A percentile compares a stretch with the other conserved stretches of the same genome.
Conservation (phyloP, 306 rosid species). For the Begonia peltatifolia region DNA sequence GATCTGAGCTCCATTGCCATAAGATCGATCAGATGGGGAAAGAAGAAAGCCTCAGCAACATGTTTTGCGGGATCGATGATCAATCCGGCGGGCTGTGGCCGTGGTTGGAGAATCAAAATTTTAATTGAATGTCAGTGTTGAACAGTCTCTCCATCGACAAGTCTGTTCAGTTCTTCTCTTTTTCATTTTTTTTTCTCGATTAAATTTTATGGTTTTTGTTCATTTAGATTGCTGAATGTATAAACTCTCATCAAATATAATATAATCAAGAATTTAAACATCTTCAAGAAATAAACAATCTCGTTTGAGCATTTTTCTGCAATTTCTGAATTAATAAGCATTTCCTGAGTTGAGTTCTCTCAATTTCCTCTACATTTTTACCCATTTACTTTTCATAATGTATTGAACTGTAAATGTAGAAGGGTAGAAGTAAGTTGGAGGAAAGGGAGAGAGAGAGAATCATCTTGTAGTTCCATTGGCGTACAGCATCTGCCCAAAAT, state of each 20-base stretch:
- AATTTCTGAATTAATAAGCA: too few species aligned
- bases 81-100: slow-evolving; percentile 97
- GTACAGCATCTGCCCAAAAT: background rate
- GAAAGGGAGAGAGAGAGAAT: background rate
- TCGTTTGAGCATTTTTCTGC: too few species aligned
- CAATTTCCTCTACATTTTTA: too few species aligned
- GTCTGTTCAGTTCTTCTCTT: background rate
- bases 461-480: background rate
- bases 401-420: too few species aligned
- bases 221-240: background rate
- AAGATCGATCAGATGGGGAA: slow-evolving; percentile 47
- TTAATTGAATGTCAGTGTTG: slow-evolving; percentile 31
- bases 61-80: slow-evolving; percentile 86
- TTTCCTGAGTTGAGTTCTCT: too few species aligned
- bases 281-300: too few species aligned
- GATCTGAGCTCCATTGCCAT: slow-evolving; percentile 59
- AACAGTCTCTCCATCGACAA: background rate
- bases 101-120: slow-evolving; percentile 89
- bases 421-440: too few species aligned
- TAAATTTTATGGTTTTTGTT: background rate
- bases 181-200: background rate
- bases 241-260: background rate
- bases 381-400: too few species aligned
- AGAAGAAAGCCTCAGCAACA: slow-evolving; percentile 73
- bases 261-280: background rate